Conservation (phyloP, 2,329 filamentous ascomycete species). For the Tolypocladium nubicola region DNA sequence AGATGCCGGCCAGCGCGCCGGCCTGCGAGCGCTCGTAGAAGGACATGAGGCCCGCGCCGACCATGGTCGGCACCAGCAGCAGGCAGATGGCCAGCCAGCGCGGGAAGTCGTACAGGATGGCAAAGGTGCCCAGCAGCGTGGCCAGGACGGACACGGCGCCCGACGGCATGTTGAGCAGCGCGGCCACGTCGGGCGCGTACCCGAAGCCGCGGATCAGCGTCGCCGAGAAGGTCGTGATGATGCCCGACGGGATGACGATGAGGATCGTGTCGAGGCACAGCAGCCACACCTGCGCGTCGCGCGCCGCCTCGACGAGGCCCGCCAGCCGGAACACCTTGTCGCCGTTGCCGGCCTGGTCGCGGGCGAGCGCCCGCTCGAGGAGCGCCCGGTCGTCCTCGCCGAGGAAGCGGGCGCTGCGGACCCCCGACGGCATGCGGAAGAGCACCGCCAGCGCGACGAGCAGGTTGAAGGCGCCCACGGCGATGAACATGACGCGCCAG, state of each 20-base stretch:
- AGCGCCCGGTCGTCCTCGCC: slow-evolving; percentile 16
- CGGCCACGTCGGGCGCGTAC: slow-evolving; percentile 22
- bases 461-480: slow-evolving; percentile 36
- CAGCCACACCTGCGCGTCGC: slow-evolving; percentile 31
- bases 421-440: slow-evolving; percentile 29
- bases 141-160: slow-evolving; percentile 9
- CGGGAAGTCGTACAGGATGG: slow-evolving; percentile 15
- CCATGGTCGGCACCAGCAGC: slow-evolving; percentile 12
- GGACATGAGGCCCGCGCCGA: slow-evolving; percentile 15
- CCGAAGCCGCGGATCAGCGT: slow-evolving; percentile 24
- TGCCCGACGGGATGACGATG: slow-evolving; percentile 16
- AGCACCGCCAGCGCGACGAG: slow-evolving; percentile 32
- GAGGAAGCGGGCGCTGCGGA: slow-evolving; percentile 10
- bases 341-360: slow-evolving; percentile 31
- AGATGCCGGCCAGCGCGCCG: slow-evolving; percentile 21
- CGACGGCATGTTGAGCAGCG: slow-evolving; percentile 31
- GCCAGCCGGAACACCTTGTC: slow-evolving; percentile 26
- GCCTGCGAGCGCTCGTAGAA: slow-evolving; percentile 11
- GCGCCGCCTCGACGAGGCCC: slow-evolving; percentile 29
- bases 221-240: slow-evolving; percentile 23
- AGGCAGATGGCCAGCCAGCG: slow-evolving; percentile 14
- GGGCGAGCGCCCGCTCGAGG: slow-evolving; percentile 48
- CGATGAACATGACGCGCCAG: slow-evolving; percentile 43
- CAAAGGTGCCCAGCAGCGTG: slow-evolving; percentile 11
- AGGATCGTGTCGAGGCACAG: slow-evolving; percentile 16